Evolutionary conservation across 2,329 filamentous ascomycete species (phyloP).

Genomic region (Ophiostoma ulmi): DNA sequence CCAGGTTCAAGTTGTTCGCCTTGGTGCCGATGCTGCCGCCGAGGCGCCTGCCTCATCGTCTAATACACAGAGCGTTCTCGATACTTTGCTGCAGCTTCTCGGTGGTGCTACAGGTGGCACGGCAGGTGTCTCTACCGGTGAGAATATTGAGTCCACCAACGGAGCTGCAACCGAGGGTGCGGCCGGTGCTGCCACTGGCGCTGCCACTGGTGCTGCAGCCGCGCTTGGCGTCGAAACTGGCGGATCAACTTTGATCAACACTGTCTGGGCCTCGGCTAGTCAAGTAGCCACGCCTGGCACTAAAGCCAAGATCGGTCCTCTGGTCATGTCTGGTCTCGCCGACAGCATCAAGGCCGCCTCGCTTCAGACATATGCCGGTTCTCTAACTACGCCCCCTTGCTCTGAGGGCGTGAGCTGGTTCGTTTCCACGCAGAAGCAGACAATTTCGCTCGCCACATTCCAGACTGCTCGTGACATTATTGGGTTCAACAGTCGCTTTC

Average conservation of each 20-base stretch:
- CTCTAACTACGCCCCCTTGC: constrained; percentile 48
- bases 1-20: constrained; percentile 13
- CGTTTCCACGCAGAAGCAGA: constrained; percentile 42
- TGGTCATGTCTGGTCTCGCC: constrained; percentile 43
- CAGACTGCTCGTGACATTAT: constrained; percentile 40
- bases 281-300: constrained; percentile 43
- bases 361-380: constrained; percentile 44
- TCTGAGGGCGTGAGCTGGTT: constrained; percentile 46
- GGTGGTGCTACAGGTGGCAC: background rate
- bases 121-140: constrained; percentile 35
- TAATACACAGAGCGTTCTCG: background rate
- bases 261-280: constrained; percentile 41
- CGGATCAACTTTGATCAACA: constrained; percentile 42
- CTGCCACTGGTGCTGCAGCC: constrained; percentile 25
- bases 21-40: background rate
- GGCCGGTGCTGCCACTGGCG: constrained; percentile 26
- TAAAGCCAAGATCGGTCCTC: constrained; percentile 37
- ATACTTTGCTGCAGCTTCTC: constrained; percentile 7
- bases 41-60: background rate
- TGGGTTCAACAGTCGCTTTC: constrained; percentile 45
- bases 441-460: constrained; percentile 38
- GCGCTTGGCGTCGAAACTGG: constrained; percentile 26
- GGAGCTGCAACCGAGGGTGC: background rate
- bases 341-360: constrained; percentile 35
- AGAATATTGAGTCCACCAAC: background rate